Evolutionary conservation across 805 yeast species (phyloP), one percentile per base, ranked within the genome.

Genomic region (Citeromyces matritensis): DNA sequence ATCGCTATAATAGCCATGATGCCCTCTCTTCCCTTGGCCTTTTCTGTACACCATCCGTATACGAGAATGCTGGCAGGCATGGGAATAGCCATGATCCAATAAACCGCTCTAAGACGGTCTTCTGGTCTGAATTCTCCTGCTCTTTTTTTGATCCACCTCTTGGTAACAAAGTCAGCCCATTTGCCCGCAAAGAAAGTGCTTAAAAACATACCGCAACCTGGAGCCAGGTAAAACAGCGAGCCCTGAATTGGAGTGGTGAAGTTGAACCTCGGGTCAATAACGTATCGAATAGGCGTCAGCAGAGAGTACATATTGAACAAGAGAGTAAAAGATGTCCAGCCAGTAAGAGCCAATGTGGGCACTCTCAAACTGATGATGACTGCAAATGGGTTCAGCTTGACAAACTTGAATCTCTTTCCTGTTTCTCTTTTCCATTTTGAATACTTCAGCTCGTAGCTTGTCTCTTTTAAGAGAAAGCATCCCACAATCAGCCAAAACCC

Each of bases 1-100:
- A 69, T 51, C 6, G 69, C 56, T 1, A 77, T 75, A 3, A 71
- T 48, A 0, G 71, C 67, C 56, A 63, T 60, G 2, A 77, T 76
- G 12, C 76, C 77, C 33, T 56, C 57, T 31, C 57, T 50, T 5
- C 21, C 21, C 7, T 17, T 17, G 21, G 21, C 21, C 34, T 58
- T 51, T 33, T 67, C 60, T 10, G 69, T 36, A 8, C 60, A 37
- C 75, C 76, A 69, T 1, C 76, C 79, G 42, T 69, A 71, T 2
- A 68, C 52, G 7, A 71, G 40, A 29, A 60, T 55, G 7, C 63
- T 38, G 0, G 41, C 53, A 0, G 77, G 77, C 31, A 62, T 53
- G 0, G 65, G 40, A 3, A 68, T n/a, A 0, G 69, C 66, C 21
- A 54, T 44, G 0, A 65, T 55, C 6, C 58, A 35, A 1, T 54